A percentile compares a stretch with the other conserved stretches of the same genome.
Conservation (phyloP, 768 basidiomycete genomes). For the Paxillus rubicundulus region DNA sequence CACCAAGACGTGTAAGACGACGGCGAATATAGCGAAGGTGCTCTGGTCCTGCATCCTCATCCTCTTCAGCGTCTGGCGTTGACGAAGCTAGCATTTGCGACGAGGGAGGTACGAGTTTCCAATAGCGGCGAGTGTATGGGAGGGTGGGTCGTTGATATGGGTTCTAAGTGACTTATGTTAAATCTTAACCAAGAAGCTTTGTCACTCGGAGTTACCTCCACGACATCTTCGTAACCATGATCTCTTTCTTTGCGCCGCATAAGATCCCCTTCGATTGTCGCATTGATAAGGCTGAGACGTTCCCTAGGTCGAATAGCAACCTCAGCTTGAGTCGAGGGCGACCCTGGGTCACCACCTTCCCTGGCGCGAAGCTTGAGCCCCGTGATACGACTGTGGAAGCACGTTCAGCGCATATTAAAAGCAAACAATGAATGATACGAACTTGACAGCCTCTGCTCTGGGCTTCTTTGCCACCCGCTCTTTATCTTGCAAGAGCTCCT, state of each 20-base stretch:
- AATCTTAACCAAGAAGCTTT: not conserved
- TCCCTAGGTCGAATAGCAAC: constrained; percentile 62
- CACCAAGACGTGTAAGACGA: constrained; percentile 82
- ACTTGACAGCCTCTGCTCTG: constrained; percentile 33
- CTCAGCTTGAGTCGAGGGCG: constrained; percentile 43
- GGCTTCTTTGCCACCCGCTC: constrained; percentile 60
- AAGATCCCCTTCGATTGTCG: constrained; percentile 60
- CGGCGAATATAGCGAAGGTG: constrained; percentile 49
- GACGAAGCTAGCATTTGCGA: constrained; percentile 33
- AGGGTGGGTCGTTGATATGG: constrained; percentile 65
- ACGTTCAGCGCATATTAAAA: not conserved
- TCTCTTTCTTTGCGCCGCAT: constrained; percentile 68
- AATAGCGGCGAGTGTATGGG: constrained; percentile 60
- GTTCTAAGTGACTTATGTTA: constrained; percentile 41
- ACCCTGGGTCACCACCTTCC: constrained; percentile 40
- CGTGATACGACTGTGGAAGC: constrained; percentile 40
- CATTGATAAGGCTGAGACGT: constrained; percentile 51
- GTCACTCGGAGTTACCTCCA: constrained; percentile 57
- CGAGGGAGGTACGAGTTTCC: constrained; percentile 55
- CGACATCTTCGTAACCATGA: constrained; percentile 80
- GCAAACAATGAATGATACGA: constrained; percentile 4
- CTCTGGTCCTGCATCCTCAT: constrained; percentile 23
- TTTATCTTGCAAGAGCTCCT: constrained; percentile 71
- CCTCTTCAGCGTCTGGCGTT: constrained; percentile 18
- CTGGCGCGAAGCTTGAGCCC: constrained; percentile 53